Percentiles rank a stretch among this genome's conserved stretches.
Conservation (phyloP, 176 grass and related monocot species). For the Carex scoparia region DNA sequence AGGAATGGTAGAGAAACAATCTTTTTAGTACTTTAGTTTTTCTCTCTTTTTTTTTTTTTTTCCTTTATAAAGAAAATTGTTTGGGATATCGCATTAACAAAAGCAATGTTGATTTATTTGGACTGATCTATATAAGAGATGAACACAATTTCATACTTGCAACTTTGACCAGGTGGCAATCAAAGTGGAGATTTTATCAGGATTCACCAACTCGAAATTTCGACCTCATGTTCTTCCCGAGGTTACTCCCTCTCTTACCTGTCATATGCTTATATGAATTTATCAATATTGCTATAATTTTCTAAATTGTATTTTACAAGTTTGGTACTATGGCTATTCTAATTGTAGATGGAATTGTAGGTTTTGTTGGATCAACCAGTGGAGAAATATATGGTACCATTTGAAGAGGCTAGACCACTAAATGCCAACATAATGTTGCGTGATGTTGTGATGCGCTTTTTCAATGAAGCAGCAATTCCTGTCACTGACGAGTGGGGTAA, state of each 20-base stretch:
- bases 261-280: not conserved
- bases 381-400: constrained; percentile 86
- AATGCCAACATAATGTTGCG: constrained; percentile 42
- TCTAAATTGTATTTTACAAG: not conserved
- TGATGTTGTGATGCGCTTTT: constrained; percentile 66
- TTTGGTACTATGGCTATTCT: not conserved
- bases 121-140: not conserved
- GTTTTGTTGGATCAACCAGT: constrained; percentile 82
- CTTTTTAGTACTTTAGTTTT: not conserved
- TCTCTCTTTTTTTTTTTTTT: not conserved
- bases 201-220: constrained; percentile 59
- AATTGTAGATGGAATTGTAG: constrained; percentile 22
- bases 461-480: constrained; percentile 52
- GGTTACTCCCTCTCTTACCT: constrained; percentile 25
- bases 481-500: constrained; percentile 83
- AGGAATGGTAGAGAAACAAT: constrained; percentile 51
- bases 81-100: not conserved
- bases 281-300: not conserved
- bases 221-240: constrained; percentile 61
- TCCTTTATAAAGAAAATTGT: not conserved
- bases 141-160: constrained; percentile 7
- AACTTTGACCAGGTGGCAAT: constrained; percentile 56
- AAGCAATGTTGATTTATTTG: not conserved
- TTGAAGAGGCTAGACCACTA: constrained; percentile 59
- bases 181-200: constrained; percentile 72